Base-by-base conservation (phyloP, 2,329 filamentous ascomycete genomes). In the Coniochaeta hoffmannii region DNA sequence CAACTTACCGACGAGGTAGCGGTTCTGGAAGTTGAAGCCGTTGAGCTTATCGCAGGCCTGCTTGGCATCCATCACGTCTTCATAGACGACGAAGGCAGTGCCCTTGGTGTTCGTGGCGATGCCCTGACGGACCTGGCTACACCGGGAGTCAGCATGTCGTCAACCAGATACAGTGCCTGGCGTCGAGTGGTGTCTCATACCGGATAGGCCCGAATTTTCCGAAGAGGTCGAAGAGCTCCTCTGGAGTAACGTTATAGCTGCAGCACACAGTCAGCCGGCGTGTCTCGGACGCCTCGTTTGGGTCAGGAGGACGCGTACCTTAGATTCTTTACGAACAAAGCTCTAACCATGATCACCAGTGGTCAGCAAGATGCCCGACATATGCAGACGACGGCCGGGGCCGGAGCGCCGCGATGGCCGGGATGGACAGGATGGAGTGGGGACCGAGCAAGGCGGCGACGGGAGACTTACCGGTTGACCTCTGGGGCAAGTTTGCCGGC, bases 241-340 rank as follows among this genome's bases (percentile, higher is more conserved):
- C 92, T 68, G 93, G 88, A 69, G 91, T 94, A 70, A 99, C 92
- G 88, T 95, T 96, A 85, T 97, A 97, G 88, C 92, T 96, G 62
- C 46, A 50, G 60, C 51, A 64, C n/a, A n/a, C n/a, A 68, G 65
- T 55, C 53, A 82, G 79, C 15, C 6, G 2, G 36, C 5, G 69
- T 86, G 86, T 62, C 17, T 50, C 26, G n/a, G 26, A 86, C 77
- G 65, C 85, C 81, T 68, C 85, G 84, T 57, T 86, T 76, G 66
- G 85, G 24, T 50, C 24, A 77, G 66, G 82, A 78, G 63, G 81
- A 76, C 55, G 81, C 83, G 64, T 86, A 95, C 90, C 89, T 96
- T 80, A 97, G 85, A 85, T 99, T 97, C 90, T 97, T 97, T 69
- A 97, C 93, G 85, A 97, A 97, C 80, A 99, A 89, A 87, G 94